Evolutionary conservation across 371 early-diverging fungal genomes (phyloP).

Genomic region (Mycotypha africana): DNA sequence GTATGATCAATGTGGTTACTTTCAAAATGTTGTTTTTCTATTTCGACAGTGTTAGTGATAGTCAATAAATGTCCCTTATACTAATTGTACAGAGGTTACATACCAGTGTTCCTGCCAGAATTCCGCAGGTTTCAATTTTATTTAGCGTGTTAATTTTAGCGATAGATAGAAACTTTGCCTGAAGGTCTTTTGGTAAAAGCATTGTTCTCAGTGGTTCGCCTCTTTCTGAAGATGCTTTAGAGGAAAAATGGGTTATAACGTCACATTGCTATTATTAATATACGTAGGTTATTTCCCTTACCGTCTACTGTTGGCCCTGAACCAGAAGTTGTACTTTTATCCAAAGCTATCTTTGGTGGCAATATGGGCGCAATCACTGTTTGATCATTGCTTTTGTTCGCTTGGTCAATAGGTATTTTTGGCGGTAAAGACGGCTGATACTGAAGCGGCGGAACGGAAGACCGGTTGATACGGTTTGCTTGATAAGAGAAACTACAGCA

Average conservation of each 20-base stretch:
- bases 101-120: constrained; percentile 77
- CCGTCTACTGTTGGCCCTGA: constrained; percentile 10
- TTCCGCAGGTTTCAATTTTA: constrained; percentile 90
- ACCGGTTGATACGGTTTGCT: too few relatives aligned
- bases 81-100: not conserved
- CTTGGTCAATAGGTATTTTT: constrained; percentile 17
- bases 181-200: constrained; percentile 57
- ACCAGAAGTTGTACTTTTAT: not conserved
- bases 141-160: constrained; percentile 70
- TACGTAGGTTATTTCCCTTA: not conserved
- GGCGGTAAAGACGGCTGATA: constrained; percentile 28
- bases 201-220: constrained; percentile 65
- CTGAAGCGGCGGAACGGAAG: too few relatives aligned
- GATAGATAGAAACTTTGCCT: constrained; percentile 64
- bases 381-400: too few relatives aligned
- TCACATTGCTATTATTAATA: not conserved
- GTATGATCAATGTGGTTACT: constrained; percentile 80
- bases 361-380: constrained; percentile 14
- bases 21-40: constrained; percentile 63
- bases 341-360: constrained; percentile 25
- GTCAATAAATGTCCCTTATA: not conserved
- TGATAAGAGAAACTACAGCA: too few relatives aligned
- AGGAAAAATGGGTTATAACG: not conserved
- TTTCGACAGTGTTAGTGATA: not conserved
- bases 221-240: constrained; percentile 47